Percentiles rank a stretch among this genome's conserved stretches.
Evolutionary conservation across 345 rosid genomes (phyloP).

Genomic region (Melaleuca alternifolia): DNA sequence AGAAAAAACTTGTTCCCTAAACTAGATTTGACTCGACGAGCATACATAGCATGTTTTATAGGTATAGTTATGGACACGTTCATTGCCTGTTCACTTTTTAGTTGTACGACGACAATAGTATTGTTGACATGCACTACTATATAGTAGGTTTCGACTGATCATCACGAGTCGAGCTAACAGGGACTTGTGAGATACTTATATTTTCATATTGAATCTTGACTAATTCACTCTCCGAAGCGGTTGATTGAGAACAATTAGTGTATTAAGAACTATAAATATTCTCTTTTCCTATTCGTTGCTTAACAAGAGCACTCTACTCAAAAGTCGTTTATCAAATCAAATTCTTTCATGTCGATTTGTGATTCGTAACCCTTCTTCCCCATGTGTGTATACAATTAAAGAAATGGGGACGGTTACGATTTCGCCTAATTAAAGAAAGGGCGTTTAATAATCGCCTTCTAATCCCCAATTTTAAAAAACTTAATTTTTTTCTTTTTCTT

Average conservation of each 20-base stretch:
- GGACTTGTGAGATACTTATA: background rate
- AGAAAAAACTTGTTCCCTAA: background rate
- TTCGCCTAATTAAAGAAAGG: background rate
- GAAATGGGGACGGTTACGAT: background rate
- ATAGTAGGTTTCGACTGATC: background rate
- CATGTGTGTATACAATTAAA: background rate
- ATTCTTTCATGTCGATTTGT: background rate
- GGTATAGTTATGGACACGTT: background rate
- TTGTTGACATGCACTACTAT: background rate
- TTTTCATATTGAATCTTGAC: background rate
- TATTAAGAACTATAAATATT: background rate
- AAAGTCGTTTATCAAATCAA: background rate
- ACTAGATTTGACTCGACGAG: background rate
- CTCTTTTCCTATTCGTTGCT: background rate
- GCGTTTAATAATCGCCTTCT: background rate
- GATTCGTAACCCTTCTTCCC: background rate
- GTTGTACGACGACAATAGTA: background rate
- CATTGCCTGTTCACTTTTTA: background rate
- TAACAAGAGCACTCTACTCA: background rate
- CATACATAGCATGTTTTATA: no score
- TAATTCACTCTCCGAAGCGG: background rate
- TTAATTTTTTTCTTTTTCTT: no score
- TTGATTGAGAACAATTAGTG: background rate
- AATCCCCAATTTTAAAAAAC: background rate
- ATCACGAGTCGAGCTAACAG: background rate